A percentile compares a stretch with the other conserved stretches of the same genome.
Evolutionary conservation across 768 basidiomycete species (phyloP).

Genomic region (Tephrocybe sp.): DNA sequence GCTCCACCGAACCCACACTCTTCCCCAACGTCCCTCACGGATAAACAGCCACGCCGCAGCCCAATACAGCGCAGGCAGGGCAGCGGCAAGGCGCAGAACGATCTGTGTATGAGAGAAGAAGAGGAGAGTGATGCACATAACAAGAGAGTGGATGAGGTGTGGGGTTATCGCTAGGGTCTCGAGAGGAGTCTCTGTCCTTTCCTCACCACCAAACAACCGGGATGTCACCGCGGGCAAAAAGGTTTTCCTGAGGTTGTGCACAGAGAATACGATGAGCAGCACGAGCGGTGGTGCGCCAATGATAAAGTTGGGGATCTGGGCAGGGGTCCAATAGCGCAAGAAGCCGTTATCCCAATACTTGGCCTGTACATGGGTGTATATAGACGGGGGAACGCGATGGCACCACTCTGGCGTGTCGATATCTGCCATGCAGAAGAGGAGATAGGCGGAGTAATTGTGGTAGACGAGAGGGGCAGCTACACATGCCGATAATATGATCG

Average conservation of each 20-base stretch:
- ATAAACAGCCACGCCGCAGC: slow-evolving; percentile 69
- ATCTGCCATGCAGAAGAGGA: slow-evolving; percentile 55
- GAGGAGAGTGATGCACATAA: slow-evolving; percentile 62
- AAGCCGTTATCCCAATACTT: slow-evolving; percentile 89
- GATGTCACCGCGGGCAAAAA: slow-evolving; percentile 4
- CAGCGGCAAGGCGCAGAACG: slow-evolving; percentile 69
- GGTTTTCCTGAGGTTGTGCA: slow-evolving; percentile 28
- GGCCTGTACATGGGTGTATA: slow-evolving; percentile 81
- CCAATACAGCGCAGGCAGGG: slow-evolving; percentile 86
- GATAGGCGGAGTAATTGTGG: slow-evolving; percentile 71
- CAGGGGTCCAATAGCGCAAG: slow-evolving; percentile 79
- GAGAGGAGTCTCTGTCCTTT: slow-evolving; percentile 26
- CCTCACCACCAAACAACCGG: background rate
- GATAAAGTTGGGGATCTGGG: slow-evolving; percentile 88
- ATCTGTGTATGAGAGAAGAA: slow-evolving; percentile 90
- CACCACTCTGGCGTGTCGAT: slow-evolving; percentile 61
- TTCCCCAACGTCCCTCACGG: slow-evolving; percentile 35
- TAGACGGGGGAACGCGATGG: slow-evolving; percentile 51
- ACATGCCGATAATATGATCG: slow-evolving; percentile 42
- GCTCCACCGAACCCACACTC: slow-evolving; percentile 76
- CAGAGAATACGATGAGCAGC: slow-evolving; percentile 44
- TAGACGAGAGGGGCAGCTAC: slow-evolving; percentile 65
- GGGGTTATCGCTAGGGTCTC: slow-evolving; percentile 51
- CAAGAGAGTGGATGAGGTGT: slow-evolving; percentile 72
- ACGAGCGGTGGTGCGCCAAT: slow-evolving; percentile 71